Evolutionary conservation across 495 filamentous ascomycete genomes (phyloP), one percentile per base, ranked within the genome.

Genomic region (Tuber indicum): DNA sequence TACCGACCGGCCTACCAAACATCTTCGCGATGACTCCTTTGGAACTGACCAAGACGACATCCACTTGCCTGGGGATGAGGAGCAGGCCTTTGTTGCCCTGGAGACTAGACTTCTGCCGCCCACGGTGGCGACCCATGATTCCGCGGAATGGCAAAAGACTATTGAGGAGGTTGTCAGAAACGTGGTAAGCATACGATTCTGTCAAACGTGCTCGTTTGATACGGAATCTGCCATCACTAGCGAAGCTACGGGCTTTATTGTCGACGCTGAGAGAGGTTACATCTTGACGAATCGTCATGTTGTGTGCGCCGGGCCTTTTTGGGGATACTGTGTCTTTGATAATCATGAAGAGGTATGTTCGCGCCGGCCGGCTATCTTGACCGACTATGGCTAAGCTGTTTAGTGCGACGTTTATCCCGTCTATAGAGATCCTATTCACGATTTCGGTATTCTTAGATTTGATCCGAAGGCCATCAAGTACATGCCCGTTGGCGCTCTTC

Each of bases 171-270:
- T 98, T 3, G 94, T 99, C 39, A 89, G 89, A 78, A 96, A 92
- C 74, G 96, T 98, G 2, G 96, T 99, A 45, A 97, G 94, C 19
- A 98, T 99, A 84, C 93, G 97, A 77, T 99, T 99, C 87, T 98
- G 95, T 84, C 95, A 98, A 86, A 98, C 96, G 1, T 97, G 93
- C 85, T 94, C 96, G 7, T 99, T 99, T 83, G 96, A 99, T 84
- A 98, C 96, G 23, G 96, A 98, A 79, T 86, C 93, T 23, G 97
- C 96, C 4, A 89, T 96, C 82, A 92, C 94, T 23, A 96, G 92
- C 82, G 96, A 99, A 85, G 96, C 96, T 49, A 98, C 96, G 1
- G 96, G 96, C 5, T 99, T 98, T 84, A 94, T 99, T 39, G 96
- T 99, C 23, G 96, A 99, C 87, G 93, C 96, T 41, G 92, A 97